Conservation (phyloP, 768 basidiomycete genomes). For the Rubroboletus satanas region DNA sequence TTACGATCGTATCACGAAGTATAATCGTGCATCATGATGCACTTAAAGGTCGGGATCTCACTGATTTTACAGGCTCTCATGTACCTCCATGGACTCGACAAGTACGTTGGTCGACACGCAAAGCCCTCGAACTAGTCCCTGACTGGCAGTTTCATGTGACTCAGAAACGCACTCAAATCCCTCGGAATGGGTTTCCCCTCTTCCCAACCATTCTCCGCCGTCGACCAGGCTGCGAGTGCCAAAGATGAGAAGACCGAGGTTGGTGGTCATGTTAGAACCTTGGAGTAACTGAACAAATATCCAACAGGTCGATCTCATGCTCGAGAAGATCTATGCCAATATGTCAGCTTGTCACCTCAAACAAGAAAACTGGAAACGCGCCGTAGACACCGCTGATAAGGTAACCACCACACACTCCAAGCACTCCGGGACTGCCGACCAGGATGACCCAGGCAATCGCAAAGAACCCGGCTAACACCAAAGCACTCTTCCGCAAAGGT, state of each 20-base stretch:
- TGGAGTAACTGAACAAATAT: not conserved
- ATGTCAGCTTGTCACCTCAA: slow-evolving; percentile 84
- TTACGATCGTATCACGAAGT: slow-evolving; percentile 73
- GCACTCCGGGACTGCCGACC: not conserved
- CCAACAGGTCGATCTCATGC: slow-evolving; percentile 61
- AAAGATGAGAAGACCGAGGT: slow-evolving; percentile 67
- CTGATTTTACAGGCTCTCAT: slow-evolving; percentile 51
- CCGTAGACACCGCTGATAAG: slow-evolving; percentile 78
- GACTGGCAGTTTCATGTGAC: slow-evolving; percentile 2
- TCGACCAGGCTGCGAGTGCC: slow-evolving; percentile 31
- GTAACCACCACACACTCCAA: slow-evolving; percentile 27
- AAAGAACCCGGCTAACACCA: slow-evolving; percentile 73
- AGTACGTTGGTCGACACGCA: slow-evolving; percentile 42
- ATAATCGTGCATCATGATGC: slow-evolving; percentile 1
- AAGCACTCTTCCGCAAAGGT: slow-evolving; percentile 77
- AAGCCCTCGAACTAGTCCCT: not conserved
- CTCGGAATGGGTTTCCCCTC: slow-evolving; percentile 37
- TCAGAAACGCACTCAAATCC: slow-evolving; percentile 53
- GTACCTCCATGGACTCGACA: slow-evolving; percentile 74
- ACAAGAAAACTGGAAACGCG: slow-evolving; percentile 74
- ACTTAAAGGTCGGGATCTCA: slow-evolving; percentile 1
- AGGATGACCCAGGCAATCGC: slow-evolving; percentile 52
- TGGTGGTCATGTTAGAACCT: slow-evolving; percentile 1
- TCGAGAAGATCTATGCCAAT: slow-evolving; percentile 82
- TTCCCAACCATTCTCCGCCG: slow-evolving; percentile 12